Base-by-base conservation (phyloP, 129 eudicot genomes). In the Centrapalus pauciflorus region DNA sequence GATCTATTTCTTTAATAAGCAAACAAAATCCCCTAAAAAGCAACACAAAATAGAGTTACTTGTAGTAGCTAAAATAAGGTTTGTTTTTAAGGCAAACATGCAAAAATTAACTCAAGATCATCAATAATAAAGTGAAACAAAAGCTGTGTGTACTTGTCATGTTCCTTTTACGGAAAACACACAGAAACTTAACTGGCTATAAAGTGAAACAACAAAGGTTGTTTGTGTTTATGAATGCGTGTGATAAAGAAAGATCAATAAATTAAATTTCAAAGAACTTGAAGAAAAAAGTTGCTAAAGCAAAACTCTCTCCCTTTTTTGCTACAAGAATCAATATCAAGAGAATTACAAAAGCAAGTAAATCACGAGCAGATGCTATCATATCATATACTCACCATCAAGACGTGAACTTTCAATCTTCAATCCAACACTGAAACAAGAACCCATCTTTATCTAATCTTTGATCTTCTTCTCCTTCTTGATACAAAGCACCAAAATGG, bases 371-470 rank as follows among this genome's bases (percentile, higher is more conserved):
- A 7, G 17, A 41, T 46, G 27, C 41, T 19, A 46, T 2, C 9
- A 57, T 19, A 46, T 2, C 9, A 32, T 60, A n/a, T 21, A 48
- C 59, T 43, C 48, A 80, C 85, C 85, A 66, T 77, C 81, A 12
- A 76, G 67, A 54, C 76, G 72, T 41, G 86, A 74, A 37, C 79
- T 77, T 25, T 81, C 86, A 30, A 76, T 79, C 46, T 81, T 81
- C 50, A 77, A 77, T 81, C 72, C 77, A 35, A 62, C 82, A 73
- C 86, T 77, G 34, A 68, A 56, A 77, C 86, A 81, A 56, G 77
- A 77, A 46, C 82, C 86, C 86, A 81, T 81, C 19, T 58, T 65
- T 34, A 41, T 41, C 19, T 19, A 29, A 55, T 27, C 33, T 67
- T 66, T 54, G 72, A 67, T 55, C 49, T 58, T 60, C 33, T 33